A percentile compares a stretch with the other conserved stretches of the same genome.
These are phyloP conservation scores for Cyphellophora europaea DNA, from an alignment of 2,329 filamentous ascomycete genomes.

Conservation along the genomic window DNA sequence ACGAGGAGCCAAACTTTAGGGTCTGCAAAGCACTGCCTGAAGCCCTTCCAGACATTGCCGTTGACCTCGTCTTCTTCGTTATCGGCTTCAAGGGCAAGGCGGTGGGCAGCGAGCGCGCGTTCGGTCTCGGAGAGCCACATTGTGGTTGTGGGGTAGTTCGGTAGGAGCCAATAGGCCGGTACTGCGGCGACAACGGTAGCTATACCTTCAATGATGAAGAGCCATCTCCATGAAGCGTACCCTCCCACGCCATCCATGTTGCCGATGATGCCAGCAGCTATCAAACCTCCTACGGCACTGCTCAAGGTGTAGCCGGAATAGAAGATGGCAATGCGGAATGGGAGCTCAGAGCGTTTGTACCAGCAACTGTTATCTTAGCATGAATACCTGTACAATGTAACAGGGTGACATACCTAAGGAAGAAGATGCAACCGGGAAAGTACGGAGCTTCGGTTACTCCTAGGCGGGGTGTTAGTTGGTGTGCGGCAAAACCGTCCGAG, in stretches of 20 bases:
- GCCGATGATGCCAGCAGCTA: slow-evolving; percentile 35
- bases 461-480: no score
- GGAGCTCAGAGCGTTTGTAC: slow-evolving; percentile 23
- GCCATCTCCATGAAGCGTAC: slow-evolving; percentile 32
- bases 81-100: slow-evolving; percentile 47
- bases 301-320: slow-evolving; percentile 22
- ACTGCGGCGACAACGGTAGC: slow-evolving; percentile 30
- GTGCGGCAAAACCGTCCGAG: slow-evolving; percentile 2
- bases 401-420: no score
- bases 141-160: slow-evolving; percentile 27
- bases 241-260: slow-evolving; percentile 31
- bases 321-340: slow-evolving; percentile 22
- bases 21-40: slow-evolving; percentile 46
- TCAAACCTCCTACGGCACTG: slow-evolving; percentile 23
- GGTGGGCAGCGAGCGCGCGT: slow-evolving; percentile 26
- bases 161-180: slow-evolving; percentile 30
- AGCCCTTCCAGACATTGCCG: slow-evolving; percentile 27
- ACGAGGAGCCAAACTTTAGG: slow-evolving; percentile 52
- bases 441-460: no score
- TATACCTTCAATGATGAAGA: slow-evolving; percentile 37
- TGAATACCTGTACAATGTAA: no score
- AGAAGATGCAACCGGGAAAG: no score
- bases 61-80: slow-evolving; percentile 56
- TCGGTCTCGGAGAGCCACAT: slow-evolving; percentile 30
- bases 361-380: no score